These are phyloP conservation scores for Schizophyllum commune DNA, from an alignment of 1,284 basidiomycete species.

Conservation along the genomic window DNA sequence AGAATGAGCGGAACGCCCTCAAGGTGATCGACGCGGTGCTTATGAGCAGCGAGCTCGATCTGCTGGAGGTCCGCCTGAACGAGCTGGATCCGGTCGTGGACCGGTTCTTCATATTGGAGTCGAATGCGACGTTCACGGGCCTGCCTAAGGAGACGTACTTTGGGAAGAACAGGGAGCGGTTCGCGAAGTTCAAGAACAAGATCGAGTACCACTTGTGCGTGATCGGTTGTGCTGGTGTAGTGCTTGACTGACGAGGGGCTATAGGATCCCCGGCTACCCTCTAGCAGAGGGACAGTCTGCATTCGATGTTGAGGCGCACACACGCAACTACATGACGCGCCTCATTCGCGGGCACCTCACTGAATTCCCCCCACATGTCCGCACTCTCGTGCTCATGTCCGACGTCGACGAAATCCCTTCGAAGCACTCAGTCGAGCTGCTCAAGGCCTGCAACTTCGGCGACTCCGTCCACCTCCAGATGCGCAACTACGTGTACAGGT, in stretches of 20 bases:
- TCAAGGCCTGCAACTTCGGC: conserved; percentile 53
- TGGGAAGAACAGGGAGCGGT: conserved; percentile 37
- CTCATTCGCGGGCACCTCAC: conserved; percentile 32
- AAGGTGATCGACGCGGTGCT: conserved; percentile 50
- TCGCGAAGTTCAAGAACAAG: conserved; percentile 43
- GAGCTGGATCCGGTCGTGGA: conserved; percentile 58
- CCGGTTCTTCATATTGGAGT: conserved; percentile 61
- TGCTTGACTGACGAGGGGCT: neutral
- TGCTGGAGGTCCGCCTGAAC: conserved; percentile 61
- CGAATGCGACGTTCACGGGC: conserved; percentile 57
- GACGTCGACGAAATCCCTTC: conserved; percentile 68
- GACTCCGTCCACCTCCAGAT: conserved; percentile 55
- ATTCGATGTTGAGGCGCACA: conserved; percentile 32
- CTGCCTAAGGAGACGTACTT: conserved; percentile 50
- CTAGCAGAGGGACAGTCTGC: conserved; percentile 28
- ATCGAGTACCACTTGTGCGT: conserved; percentile 44
- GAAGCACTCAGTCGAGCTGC: conserved; percentile 43
- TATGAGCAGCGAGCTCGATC: conserved; percentile 59
- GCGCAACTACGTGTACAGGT: conserved; percentile 59
- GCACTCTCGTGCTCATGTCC: conserved; percentile 51
- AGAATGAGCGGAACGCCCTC: conserved; percentile 14
- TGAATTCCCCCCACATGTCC: conserved; percentile 21
- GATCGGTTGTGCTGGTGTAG: conserved; percentile 4
- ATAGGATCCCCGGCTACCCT: conserved; percentile 32
- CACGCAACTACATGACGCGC: conserved; percentile 34